Conservation (phyloP, 2,329 filamentous ascomycete genomes). For the Colletotrichum acutatum region DNA sequence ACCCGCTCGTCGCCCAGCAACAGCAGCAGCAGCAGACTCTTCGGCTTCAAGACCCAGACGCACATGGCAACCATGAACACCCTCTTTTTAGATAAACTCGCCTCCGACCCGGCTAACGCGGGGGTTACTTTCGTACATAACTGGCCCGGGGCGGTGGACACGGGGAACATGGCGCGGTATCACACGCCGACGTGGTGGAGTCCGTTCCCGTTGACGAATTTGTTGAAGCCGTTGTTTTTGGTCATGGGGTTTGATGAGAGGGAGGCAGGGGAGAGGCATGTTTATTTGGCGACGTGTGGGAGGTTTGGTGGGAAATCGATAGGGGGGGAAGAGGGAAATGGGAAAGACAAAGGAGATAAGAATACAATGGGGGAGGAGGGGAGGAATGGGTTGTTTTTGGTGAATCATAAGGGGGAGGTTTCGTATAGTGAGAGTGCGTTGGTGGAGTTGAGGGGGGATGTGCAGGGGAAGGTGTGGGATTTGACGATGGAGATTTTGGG, state of each 20-base stretch:
- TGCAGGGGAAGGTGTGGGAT: slow-evolving; percentile 31
- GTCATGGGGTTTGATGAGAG: neutral
- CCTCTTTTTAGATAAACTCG: slow-evolving; percentile 39
- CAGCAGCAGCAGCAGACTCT: slow-evolving; percentile 29
- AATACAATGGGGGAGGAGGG: slow-evolving; percentile 6
- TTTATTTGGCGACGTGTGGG: slow-evolving; percentile 28
- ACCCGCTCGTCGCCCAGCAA: slow-evolving; percentile 10
- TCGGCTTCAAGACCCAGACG: slow-evolving; percentile 38
- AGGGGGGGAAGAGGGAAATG: neutral
- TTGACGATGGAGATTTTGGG: slow-evolving; percentile 35
- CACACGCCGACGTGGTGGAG: slow-evolving; percentile 1
- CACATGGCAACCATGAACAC: slow-evolving; percentile 37
- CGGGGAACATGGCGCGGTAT: slow-evolving; percentile 34
- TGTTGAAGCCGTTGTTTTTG: slow-evolving; percentile 31
- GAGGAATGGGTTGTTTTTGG: slow-evolving; percentile 20
- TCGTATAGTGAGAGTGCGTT: slow-evolving; percentile 1
- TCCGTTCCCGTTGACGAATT: slow-evolving; percentile 17
- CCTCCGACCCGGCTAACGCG: slow-evolving; percentile 30
- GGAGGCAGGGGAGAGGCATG: slow-evolving; percentile 32
- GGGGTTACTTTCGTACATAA: slow-evolving; percentile 44
- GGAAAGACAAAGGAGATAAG: neutral
- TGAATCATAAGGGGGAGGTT: slow-evolving; percentile 28
- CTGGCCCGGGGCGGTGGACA: slow-evolving; percentile 44
- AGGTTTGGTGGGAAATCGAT: neutral
- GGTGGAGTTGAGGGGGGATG: slow-evolving; percentile 5